Evolutionary conservation across 2,329 filamentous ascomycete genomes (phyloP).

Genomic region (Epichloe glyceriae): DNA sequence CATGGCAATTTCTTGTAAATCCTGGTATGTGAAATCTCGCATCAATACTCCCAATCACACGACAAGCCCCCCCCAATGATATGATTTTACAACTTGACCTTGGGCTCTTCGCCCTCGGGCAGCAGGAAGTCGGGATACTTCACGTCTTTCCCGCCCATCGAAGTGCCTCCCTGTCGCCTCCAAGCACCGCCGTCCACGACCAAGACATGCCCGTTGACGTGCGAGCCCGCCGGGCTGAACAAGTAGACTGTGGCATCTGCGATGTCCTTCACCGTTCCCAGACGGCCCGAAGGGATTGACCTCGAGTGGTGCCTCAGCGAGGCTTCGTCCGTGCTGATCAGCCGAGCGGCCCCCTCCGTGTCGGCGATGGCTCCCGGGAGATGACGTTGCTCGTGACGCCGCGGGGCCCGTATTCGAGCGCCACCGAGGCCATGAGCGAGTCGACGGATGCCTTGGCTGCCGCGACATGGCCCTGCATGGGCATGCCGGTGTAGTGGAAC

Average conservation of each 20-base stretch:
- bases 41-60: too few species aligned
- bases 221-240: conserved; percentile 75
- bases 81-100: conserved; percentile 27
- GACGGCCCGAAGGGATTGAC: conserved; percentile 58
- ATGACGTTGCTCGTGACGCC: conserved; percentile 84
- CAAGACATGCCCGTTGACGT: conserved; percentile 70
- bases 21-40: too few species aligned
- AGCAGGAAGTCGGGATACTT: conserved; percentile 39
- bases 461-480: conserved; percentile 78
- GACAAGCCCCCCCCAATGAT: background rate
- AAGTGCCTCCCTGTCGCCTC: conserved; percentile 34
- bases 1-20: too few species aligned
- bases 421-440: conserved; percentile 63
- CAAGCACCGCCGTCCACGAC: conserved; percentile 57
- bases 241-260: conserved; percentile 84
- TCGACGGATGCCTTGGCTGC: conserved; percentile 89
- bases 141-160: conserved; percentile 35
- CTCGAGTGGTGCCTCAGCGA: conserved; percentile 22
- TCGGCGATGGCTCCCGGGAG: conserved; percentile 74
- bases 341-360: conserved; percentile 67
- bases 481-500: conserved; percentile 78
- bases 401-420: conserved; percentile 79
- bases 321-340: conserved; percentile 29
- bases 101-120: conserved; percentile 17
- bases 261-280: conserved; percentile 74